Evolutionary conservation across 192 early-diverging fungal species (phyloP).

Genomic region (Lobulomyces angularis): DNA sequence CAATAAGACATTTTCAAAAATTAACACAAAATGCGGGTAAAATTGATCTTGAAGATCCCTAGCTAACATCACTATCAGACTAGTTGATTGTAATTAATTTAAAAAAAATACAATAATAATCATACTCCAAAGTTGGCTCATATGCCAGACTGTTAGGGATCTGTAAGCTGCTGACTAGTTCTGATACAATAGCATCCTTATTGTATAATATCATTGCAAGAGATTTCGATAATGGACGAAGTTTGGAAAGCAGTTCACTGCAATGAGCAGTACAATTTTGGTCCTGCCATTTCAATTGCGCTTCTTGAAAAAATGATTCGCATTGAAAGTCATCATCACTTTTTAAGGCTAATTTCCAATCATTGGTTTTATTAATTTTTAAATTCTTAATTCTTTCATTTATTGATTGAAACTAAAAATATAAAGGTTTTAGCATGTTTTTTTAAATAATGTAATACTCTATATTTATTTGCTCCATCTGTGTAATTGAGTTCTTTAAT

Average conservation of each 20-base stretch:
- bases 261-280: slow-evolving; percentile 82
- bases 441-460: slow-evolving; percentile 21
- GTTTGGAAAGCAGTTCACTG: slow-evolving; percentile 52
- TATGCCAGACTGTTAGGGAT: slow-evolving; percentile 51
- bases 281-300: slow-evolving; percentile 72
- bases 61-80: slow-evolving; percentile 67
- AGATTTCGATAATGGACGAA: slow-evolving; percentile 52
- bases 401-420: slow-evolving; percentile 13
- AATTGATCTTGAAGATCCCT: slow-evolving; percentile 90
- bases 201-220: slow-evolving; percentile 85
- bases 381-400: slow-evolving; percentile 42
- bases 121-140: slow-evolving; percentile 71
- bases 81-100: slow-evolving; percentile 6
- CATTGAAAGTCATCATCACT: slow-evolving; percentile 1
- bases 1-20: slow-evolving; percentile 50
- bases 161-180: slow-evolving; percentile 53
- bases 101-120: slow-evolving; percentile 3
- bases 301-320: slow-evolving; percentile 75
- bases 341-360: slow-evolving; percentile 15
- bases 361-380: slow-evolving; percentile 69
- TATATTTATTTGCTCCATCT: slow-evolving; percentile 53
- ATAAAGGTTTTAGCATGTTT: not conserved
- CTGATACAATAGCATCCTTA: slow-evolving; percentile 59
- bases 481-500: slow-evolving; percentile 52
- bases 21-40: slow-evolving; percentile 55